A percentile compares a stretch with the other conserved stretches of the same genome.
Conservation (phyloP, 345 rosid species). For the Hypericum androsaemum region DNA sequence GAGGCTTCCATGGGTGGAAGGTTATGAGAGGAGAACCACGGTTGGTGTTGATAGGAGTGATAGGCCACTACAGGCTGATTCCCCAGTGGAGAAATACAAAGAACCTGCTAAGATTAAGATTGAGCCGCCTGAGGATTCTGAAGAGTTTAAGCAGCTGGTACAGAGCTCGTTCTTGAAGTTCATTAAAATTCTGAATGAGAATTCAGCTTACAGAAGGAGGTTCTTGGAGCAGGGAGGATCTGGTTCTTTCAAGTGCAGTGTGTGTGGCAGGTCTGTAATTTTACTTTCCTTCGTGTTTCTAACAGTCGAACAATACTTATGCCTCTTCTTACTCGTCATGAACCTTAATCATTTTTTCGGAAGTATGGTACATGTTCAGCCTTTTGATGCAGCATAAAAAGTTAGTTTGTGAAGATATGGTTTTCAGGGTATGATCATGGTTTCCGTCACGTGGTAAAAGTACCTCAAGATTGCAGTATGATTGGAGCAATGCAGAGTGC, state of each 20-base stretch:
- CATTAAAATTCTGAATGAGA: conserved; percentile 38
- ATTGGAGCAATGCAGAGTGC: neutral
- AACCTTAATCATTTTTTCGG: neutral
- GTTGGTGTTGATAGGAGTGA: conserved; percentile 8
- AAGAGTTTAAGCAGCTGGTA: conserved; percentile 30
- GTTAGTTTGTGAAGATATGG: neutral
- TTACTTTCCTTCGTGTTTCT: neutral
- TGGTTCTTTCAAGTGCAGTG: conserved; percentile 27
- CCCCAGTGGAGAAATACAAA: neutral
- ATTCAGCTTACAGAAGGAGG: conserved; percentile 25
- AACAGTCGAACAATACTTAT: neutral
- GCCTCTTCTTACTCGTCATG: neutral
- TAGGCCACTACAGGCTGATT: conserved; percentile 6
- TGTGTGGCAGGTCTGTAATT: conserved; percentile 37
- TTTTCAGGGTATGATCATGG: neutral
- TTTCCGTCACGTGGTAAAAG: neutral
- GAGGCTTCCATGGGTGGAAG: conserved; percentile 12
- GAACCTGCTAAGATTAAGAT: conserved; percentile 10
- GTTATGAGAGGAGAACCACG: neutral
- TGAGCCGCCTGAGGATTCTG: conserved; percentile 27
- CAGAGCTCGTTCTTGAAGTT: conserved; percentile 33
- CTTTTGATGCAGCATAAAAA: neutral
- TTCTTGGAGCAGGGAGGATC: conserved; percentile 23
- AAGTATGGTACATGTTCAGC: neutral
- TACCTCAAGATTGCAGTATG: neutral